Conservation (phyloP, 305 asterid genomes). For the Andrographis paniculata region DNA sequence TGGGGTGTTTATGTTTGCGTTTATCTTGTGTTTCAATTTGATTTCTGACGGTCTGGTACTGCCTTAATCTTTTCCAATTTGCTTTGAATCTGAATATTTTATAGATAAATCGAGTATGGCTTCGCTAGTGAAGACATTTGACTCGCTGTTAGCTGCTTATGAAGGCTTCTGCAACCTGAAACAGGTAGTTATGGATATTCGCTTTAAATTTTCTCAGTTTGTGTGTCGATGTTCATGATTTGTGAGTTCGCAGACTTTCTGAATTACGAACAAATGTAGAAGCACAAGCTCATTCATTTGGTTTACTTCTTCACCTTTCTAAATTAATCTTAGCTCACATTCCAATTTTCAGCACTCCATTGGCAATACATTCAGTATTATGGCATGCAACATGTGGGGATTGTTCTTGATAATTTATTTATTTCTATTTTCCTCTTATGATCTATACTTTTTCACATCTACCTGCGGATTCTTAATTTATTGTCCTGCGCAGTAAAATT, state of each 20-base stretch:
- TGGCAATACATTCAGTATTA: not conserved
- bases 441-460: not conserved
- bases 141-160: slow-evolving; percentile 70
- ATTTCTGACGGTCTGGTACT: slow-evolving; percentile 1
- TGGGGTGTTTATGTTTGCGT: not conserved
- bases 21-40: slow-evolving; percentile 28
- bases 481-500: not conserved
- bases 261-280: too few relatives aligned
- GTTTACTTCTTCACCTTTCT: not conserved
- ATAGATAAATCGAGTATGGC: slow-evolving; percentile 51
- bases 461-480: not conserved
- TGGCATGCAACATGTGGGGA: not conserved
- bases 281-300: not conserved
- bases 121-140: slow-evolving; percentile 63
- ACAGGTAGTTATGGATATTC: slow-evolving; percentile 40
- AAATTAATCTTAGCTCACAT: not conserved
- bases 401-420: not conserved
- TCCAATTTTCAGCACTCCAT: not conserved
- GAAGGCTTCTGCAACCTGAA: slow-evolving; percentile 89
- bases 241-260: too few relatives aligned
- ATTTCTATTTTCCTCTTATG: too few relatives aligned
- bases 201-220: not conserved
- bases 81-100: slow-evolving; percentile 8
- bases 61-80: not conserved
- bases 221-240: not conserved